A percentile compares a stretch with the other conserved stretches of the same genome.
phyloP scores from a whole-genome alignment of 768 basidiomycete genomes.

The Psilocybe cubensis region DNA sequence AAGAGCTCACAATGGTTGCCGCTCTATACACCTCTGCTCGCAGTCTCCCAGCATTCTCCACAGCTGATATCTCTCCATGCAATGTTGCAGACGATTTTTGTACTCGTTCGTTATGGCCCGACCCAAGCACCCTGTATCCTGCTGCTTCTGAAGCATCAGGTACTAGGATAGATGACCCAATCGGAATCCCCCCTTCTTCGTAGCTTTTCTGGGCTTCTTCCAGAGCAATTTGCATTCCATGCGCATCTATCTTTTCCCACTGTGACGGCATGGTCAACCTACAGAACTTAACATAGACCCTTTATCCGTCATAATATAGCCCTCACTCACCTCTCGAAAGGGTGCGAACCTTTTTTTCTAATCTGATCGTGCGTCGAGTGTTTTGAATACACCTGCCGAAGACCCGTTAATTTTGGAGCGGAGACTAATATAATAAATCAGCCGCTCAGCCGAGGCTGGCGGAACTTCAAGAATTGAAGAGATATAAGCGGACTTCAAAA shows the following conservation, averaged over 20 bases:
- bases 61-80: slow-evolving; percentile 40
- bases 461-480: no score
- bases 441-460: no score
- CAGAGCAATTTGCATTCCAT: slow-evolving; percentile 23
- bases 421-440: no score
- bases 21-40: slow-evolving; percentile 46
- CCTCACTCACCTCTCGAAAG: no score
- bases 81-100: slow-evolving; percentile 37
- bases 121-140: slow-evolving; percentile 26
- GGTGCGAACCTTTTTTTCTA: no score
- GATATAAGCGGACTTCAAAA: no score
- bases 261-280: neutral
- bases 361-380: no score
- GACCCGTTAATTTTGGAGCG: no score
- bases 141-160: slow-evolving; percentile 19
- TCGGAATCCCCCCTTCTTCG: slow-evolving; percentile 62
- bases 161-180: slow-evolving; percentile 51
- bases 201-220: slow-evolving; percentile 49
- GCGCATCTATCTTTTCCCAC: slow-evolving; percentile 18
- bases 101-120: slow-evolving; percentile 39
- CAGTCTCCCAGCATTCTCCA: slow-evolving; percentile 56
- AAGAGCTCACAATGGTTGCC: slow-evolving; percentile 49
- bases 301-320: no score
- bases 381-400: no score
- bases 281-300: no score